Evolutionary conservation across 208 protist genomes (phyloP), one percentile per base, ranked within the genome.

Genomic region (Lotmaria passim): DNA sequence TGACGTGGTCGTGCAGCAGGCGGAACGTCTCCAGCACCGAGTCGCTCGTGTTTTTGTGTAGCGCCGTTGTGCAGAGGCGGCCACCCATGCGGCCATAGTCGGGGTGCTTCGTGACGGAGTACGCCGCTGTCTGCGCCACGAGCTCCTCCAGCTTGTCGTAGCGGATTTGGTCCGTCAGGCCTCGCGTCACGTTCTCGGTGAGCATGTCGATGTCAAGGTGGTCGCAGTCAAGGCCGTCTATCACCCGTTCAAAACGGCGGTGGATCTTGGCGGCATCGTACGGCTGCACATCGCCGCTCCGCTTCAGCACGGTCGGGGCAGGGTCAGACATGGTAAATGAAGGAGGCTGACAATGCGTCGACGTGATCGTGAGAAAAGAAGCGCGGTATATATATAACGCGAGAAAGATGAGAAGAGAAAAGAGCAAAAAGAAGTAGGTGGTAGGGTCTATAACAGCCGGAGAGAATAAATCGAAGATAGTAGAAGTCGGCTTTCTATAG

Each of bases 81-180:
- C 98, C 98, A 39, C 98, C 99, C 28, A 99, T 86, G 7, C 97
- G 87, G 41, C 90, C 91, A 90, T 99, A 99, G 79, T 99, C 97
- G 21, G 98, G 98, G 82, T 99, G 98, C 73, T 95, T 91, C 30
- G 93, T 98, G 8, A 95, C 89, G 60, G 98, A 74, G 83, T 99
- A 99, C 5, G 98, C 98, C 14, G 97, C 93, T 21, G 98, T 99
- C 79, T 99, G 96, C 19, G 98, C 93, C 2, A 98, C 75, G 0
- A 99, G 89, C 62, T 98, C 91, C 68, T 99, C 98, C 30, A 99
- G 82, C 64, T 98, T 80, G 12, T 69, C 60, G 2, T 94, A 97
- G 10, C 88, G 83, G 17, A 99, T 98, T 51, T 88, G 82, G 44
- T 89, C 75, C 48, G 89, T 96, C 19, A 98, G 67, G 46, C 97